phyloP scores from a whole-genome alignment of 768 basidiomycete species.

The Amanita pallidorosea region DNA sequence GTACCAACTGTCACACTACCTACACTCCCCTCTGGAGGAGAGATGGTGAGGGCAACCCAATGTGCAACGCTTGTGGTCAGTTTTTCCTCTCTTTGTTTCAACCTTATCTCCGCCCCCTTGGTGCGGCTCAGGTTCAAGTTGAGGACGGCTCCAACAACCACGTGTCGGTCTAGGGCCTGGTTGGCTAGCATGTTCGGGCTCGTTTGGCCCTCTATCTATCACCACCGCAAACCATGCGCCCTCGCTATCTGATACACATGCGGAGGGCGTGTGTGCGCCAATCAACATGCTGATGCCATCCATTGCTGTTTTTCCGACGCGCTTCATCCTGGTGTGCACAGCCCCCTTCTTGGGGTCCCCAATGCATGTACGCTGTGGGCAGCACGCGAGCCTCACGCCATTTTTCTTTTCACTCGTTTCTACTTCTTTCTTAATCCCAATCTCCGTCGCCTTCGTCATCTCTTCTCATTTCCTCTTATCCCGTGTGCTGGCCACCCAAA shows the following conservation, averaged over 20 bases:
- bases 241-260: slow-evolving; percentile 7
- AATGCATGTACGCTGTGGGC: neutral
- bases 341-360: neutral
- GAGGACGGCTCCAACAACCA: neutral
- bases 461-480: slow-evolving; percentile 10
- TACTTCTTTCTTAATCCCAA: slow-evolving; percentile 7
- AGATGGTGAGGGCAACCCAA: slow-evolving; percentile 68
- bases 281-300: slow-evolving; percentile 2
- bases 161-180: neutral
- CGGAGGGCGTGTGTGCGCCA: neutral
- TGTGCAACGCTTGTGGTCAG: slow-evolving; percentile 90
- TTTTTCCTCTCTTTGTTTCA: slow-evolving; percentile 20
- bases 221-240: neutral
- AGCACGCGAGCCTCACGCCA: neutral
- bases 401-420: neutral
- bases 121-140: neutral
- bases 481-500: slow-evolving; percentile 17
- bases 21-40: slow-evolving; percentile 81
- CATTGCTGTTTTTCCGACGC: neutral
- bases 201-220: neutral
- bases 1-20: slow-evolving; percentile 68
- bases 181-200: neutral
- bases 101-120: slow-evolving; percentile 1
- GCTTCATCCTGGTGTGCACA: neutral
- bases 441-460: slow-evolving; percentile 7